Percentiles rank a stretch among this genome's conserved stretches.
Evolutionary conservation across 495 filamentous ascomycete species (phyloP).

Genomic region (Entonaema liquescens): DNA sequence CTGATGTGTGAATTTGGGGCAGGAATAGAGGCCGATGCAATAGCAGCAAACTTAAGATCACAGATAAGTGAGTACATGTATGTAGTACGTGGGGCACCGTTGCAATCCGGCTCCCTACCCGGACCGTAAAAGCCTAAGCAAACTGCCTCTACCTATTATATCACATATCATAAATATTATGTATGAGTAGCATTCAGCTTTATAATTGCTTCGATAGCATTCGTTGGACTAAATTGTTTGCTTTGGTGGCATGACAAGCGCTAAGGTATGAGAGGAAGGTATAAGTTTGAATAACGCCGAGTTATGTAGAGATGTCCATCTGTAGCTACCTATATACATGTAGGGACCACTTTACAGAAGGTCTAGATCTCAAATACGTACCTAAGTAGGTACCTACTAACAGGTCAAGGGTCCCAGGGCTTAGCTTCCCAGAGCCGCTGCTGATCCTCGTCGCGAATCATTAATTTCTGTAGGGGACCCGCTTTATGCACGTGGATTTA

Average conservation of each 20-base stretch:
- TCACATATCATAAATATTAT: slow-evolving; percentile 11
- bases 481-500: neutral
- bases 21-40: neutral
- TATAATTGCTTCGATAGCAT: slow-evolving; percentile 7
- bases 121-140: neutral
- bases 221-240: slow-evolving; percentile 18
- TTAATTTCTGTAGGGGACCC: neutral
- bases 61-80: too few species aligned
- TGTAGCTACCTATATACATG: neutral
- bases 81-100: neutral
- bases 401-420: neutral
- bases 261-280: slow-evolving; percentile 34
- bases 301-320: slow-evolving; percentile 15
- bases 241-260: slow-evolving; percentile 1
- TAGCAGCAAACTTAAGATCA: neutral
- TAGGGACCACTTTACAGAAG: neutral
- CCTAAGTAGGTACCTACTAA: too few species aligned
- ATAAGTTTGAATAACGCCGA: slow-evolving; percentile 21
- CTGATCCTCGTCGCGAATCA: neutral
- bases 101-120: neutral
- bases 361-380: neutral
- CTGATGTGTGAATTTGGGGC: too few species aligned
- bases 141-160: neutral
- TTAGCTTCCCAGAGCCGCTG: neutral
- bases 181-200: neutral